A percentile compares a stretch with the other conserved stretches of the same genome.
Evolutionary conservation across 129 eudicot genomes (phyloP).

Genomic region (Saussurea involucrata): DNA sequence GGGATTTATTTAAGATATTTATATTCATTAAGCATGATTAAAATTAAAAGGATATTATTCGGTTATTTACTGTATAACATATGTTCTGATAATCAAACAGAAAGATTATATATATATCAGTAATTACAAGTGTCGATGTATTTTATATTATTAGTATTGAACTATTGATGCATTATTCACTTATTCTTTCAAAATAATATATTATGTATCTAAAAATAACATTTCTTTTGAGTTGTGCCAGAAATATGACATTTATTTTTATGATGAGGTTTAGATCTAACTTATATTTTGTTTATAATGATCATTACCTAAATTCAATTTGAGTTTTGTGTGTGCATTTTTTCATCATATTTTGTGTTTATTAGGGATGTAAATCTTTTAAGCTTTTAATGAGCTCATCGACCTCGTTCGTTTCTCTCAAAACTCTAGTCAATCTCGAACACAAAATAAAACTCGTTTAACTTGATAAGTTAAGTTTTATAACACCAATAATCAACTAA

Average conservation of each 20-base stretch:
- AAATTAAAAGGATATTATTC: neutral
- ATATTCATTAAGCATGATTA: neutral
- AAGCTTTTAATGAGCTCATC: neutral
- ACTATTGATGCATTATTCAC: neutral
- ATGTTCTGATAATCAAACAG: neutral
- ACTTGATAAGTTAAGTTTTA: neutral
- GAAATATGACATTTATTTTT: neutral
- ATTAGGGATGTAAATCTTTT: too few relatives aligned
- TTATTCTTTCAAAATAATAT: too few relatives aligned
- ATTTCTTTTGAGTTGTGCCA: neutral
- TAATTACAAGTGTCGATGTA: neutral
- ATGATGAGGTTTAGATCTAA: neutral
- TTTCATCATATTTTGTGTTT: too few relatives aligned
- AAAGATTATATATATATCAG: too few relatives aligned
- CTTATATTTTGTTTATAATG: neutral
- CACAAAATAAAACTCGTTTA: too few relatives aligned
- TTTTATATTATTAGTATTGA: too few relatives aligned
- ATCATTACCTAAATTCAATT: too few relatives aligned
- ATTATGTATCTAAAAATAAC: neutral
- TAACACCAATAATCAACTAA: neutral
- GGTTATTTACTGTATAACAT: neutral
- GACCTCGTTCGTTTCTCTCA: neutral
- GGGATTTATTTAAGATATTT: too few relatives aligned
- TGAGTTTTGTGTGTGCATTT: too few relatives aligned
- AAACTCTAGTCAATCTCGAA: too few relatives aligned